Evolutionary conservation across 2,329 filamentous ascomycete genomes (phyloP).

Genomic region (Penicillium decumbens): DNA sequence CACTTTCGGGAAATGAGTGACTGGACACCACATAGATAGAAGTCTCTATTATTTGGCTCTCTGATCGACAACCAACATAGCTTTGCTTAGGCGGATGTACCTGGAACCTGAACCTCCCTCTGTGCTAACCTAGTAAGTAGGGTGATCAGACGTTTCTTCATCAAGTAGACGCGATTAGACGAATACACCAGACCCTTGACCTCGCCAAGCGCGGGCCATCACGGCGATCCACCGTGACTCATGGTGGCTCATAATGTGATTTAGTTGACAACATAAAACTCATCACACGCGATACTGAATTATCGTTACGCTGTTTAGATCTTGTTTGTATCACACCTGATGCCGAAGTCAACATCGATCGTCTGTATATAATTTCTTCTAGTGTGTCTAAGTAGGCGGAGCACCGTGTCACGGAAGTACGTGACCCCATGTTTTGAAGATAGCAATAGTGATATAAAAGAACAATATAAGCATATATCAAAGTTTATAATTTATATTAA

Average conservation of each 20-base stretch:
- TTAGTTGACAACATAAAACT: background rate
- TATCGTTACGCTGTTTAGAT: background rate
- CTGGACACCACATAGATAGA: background rate
- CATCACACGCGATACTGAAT: background rate
- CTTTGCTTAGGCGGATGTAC: background rate
- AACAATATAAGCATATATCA: background rate
- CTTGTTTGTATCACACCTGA: background rate
- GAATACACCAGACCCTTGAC: background rate
- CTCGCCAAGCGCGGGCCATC: background rate
- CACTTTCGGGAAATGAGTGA: background rate
- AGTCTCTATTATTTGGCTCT: background rate
- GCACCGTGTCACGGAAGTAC: background rate
- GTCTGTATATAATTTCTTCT: background rate
- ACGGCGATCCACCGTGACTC: slow-evolving; percentile 10
- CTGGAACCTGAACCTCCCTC: too few relatives aligned
- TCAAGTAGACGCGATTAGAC: too few relatives aligned
- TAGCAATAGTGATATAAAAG: background rate
- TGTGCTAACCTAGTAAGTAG: too few relatives aligned
- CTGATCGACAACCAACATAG: background rate
- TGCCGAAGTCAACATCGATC: background rate
- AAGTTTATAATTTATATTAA: background rate
- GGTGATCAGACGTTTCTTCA: too few relatives aligned
- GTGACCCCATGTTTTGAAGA: too few relatives aligned
- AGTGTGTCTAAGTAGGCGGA: background rate
- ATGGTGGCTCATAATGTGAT: slow-evolving; percentile 10